Evolutionary conservation across 805 yeast species (phyloP).

Genomic region (Tetrapisispora taiwanensis): DNA sequence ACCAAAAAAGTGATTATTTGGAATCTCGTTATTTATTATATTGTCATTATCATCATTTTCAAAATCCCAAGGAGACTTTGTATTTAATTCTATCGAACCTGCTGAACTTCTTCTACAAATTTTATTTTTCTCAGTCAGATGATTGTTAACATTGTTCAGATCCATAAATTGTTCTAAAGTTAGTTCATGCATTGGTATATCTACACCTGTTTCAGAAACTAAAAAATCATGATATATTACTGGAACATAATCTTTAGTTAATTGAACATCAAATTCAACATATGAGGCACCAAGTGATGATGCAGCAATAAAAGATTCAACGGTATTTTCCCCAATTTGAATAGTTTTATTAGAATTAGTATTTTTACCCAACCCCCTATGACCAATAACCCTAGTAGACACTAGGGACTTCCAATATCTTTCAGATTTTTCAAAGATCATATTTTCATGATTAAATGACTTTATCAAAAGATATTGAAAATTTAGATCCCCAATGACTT

Average conservation of each 20-base stretch:
- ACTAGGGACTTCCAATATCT: conserved; percentile 89
- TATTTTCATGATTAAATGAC: conserved; percentile 42
- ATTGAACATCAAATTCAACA: conserved; percentile 93
- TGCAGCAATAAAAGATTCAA: conserved; percentile 91
- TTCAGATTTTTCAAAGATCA: conserved; percentile 30
- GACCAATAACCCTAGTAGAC: conserved; percentile 88
- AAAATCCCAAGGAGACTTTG: background rate
- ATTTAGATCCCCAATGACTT: conserved; percentile 63
- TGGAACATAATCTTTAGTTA: conserved; percentile 84
- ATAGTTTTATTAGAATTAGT: conserved; percentile 58
- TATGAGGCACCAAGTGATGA: conserved; percentile 93
- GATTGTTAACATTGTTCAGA: conserved; percentile 29
- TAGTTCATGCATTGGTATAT: conserved; percentile 88
- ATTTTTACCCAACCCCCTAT: conserved; percentile 90
- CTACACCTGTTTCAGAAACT: conserved; percentile 92
- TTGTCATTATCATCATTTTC: background rate
- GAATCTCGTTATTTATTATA: background rate
- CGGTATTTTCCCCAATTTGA: conserved; percentile 91
- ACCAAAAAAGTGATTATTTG: background rate
- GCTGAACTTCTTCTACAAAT: conserved; percentile 23
- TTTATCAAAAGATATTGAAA: conserved; percentile 66
- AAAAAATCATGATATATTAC: conserved; percentile 91
- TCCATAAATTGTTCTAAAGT: conserved; percentile 81
- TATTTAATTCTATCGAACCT: conserved; percentile 16
- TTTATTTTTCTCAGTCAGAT: conserved; percentile 2